Base-by-base conservation (phyloP, 192 early-diverging fungal genomes). In the Linderina pennispora region DNA sequence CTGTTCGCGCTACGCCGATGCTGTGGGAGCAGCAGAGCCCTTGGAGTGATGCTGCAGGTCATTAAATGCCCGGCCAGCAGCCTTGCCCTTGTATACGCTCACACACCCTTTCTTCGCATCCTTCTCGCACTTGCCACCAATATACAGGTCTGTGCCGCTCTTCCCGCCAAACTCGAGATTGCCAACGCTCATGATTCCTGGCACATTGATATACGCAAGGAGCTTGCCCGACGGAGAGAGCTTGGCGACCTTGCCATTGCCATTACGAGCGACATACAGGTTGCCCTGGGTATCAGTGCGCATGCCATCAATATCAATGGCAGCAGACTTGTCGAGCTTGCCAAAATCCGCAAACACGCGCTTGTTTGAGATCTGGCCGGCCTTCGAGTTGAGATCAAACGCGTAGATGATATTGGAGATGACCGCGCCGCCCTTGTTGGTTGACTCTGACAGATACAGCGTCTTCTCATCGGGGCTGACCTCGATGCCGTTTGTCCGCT, bases 401-500 rank as follows among this genome's bases (percentile, higher is more conserved):
- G 55, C 58, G 2, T 53, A 47, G 24, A 80, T 63, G 49, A 48
- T 48, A 43, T 78, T 80, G 39, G 61, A 65, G 23, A 74, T 44
- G 5, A 75, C 66, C 1, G 18, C 39, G 19, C 58, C 58, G 19
- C 43, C 55, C 32, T 20, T 23, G 51, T 78, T 79, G 7, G 45
- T 36, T 2, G 77, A 50, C 59, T 79, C 77, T 2, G 78, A 80
- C 13, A 80, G 36, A 25, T 80, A 80, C 19, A 80, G 71, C 9
- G 50, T 63, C 39, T 59, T 67, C 32, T 77, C 75, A 36, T 77
- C 69, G 7, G 77, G 74, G 43, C 65, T 70, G 25, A 80, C 54
- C 37, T 80, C 78, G 26, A 80, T 75, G 8, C 78, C 78, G 41
- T 80, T 80, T 3, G 78, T 80, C 35, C 78, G 74, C 14, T 59